Evolutionary conservation across 2,329 filamentous ascomycete species (phyloP).

Genomic region (Sphaerulina vaccinii): DNA sequence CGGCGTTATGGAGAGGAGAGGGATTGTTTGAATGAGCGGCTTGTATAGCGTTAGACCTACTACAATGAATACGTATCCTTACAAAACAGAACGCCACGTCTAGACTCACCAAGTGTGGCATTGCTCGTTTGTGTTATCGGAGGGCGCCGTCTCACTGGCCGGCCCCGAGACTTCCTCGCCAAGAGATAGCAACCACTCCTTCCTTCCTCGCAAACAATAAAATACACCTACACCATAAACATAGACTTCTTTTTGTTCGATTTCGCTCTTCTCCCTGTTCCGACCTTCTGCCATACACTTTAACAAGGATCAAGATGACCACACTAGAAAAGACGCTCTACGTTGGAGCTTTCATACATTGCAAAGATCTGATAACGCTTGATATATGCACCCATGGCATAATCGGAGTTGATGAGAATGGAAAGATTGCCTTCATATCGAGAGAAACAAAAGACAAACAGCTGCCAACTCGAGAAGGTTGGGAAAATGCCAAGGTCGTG

Average conservation of each 20-base stretch:
- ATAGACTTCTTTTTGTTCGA: not conserved
- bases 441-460: constrained; percentile 31
- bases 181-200: not conserved
- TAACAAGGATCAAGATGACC: constrained; percentile 7
- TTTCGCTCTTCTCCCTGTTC: not conserved
- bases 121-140: not conserved
- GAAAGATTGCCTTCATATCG: constrained; percentile 51
- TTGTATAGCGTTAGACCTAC: not conserved
- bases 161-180: not conserved
- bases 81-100: not conserved
- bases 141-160: not conserved
- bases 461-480: constrained; percentile 33
- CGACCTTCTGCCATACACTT: not conserved
- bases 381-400: constrained; percentile 49
- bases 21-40: too few species aligned
- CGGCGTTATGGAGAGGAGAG: too few species aligned
- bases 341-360: constrained; percentile 62
- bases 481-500: constrained; percentile 44
- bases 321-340: constrained; percentile 48
- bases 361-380: constrained; percentile 47
- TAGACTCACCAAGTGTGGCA: not conserved
- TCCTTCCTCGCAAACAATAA: constrained; percentile 1
- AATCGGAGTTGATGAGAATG: constrained; percentile 54
- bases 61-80: not conserved
- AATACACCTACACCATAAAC: not conserved